Conservation (phyloP, 768 basidiomycete genomes). For the Trametes villosa region DNA sequence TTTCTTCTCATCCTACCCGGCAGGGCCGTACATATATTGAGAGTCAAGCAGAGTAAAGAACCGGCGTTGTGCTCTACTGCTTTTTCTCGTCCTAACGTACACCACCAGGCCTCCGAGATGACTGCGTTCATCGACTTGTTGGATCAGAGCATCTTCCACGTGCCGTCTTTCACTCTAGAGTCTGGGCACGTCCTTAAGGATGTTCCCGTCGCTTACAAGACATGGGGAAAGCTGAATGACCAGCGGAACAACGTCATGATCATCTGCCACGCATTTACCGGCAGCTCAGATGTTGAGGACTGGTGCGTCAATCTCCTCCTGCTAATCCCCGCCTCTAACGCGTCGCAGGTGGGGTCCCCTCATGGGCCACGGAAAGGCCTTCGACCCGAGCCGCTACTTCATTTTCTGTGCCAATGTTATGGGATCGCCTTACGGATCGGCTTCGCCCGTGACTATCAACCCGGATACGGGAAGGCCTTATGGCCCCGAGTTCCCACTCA, state of each 20-base stretch:
- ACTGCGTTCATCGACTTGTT: conserved; percentile 38
- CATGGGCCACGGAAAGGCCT: conserved; percentile 90
- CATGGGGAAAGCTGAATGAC: conserved; percentile 89
- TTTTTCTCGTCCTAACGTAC: too few species aligned
- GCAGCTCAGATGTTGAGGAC: conserved; percentile 96
- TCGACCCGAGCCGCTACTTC: conserved; percentile 86
- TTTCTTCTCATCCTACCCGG: conserved; percentile 5
- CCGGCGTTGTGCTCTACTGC: too few species aligned
- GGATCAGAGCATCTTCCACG: conserved; percentile 53
- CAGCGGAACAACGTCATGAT: conserved; percentile 89
- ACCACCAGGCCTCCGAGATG: too few species aligned
- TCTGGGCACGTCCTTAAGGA: conserved; percentile 72
- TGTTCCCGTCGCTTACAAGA: conserved; percentile 93
- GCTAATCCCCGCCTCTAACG: neutral
- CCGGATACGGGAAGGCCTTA: conserved; percentile 78
- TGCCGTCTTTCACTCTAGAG: conserved; percentile 84
- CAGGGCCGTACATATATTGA: neutral
- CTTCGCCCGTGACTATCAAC: conserved; percentile 83
- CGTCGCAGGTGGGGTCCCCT: conserved; percentile 91
- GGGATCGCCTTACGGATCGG: conserved; percentile 94
- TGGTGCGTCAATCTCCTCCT: conserved; percentile 64
- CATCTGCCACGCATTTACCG: conserved; percentile 97
- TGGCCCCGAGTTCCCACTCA: conserved; percentile 93
- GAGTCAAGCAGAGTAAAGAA: too few species aligned
- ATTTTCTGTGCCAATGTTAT: conserved; percentile 94